Evolutionary conservation across 371 early-diverging fungal genomes (phyloP), one percentile per base, ranked within the genome.

Genomic region (Lichtheimia corymbifera): DNA sequence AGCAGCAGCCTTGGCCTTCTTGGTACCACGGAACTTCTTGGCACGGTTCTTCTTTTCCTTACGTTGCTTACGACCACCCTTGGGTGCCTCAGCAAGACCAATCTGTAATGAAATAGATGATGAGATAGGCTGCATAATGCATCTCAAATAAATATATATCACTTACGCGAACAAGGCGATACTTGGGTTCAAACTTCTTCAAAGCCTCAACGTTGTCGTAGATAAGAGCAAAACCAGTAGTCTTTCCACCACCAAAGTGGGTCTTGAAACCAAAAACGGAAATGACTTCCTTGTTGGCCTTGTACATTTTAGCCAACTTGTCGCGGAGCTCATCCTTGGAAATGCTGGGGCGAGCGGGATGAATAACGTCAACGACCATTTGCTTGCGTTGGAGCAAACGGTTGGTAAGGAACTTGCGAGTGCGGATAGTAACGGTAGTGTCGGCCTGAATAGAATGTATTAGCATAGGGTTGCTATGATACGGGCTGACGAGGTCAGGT

Each of bases 121-220:
- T 53, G 41, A 49, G 14, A 28, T 25, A 44, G 25, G 25, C 17
- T 44, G 27, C 50, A 11, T 41, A 24, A 24, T 7, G 7, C 18
- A 18, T 55, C n/a, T 17, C 22, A 14, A 9, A 18, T 22, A 35
- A 43, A 17, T 44, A n/a, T 41, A 17, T 28, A 50, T 62, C 63
- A 80, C 81, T 45, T 81, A 85, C 83, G 64, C 95, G 84, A 61
- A 89, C 90, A 62, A 96, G 89, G 71, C 97, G 90, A 91, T 91
- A 93, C 88, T 95, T 97, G 82, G 99, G 99, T 85, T 98, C 99
- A 76, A 98, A 94, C 90, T 96, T 96, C 93, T 96, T 96, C 76
- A 93, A 91, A 58, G 95, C 82, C 64, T 97, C 97, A 71, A 96
- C 74, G 66, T 87, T 84, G 84, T 98, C 98, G 90, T 98, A 98